Base-by-base conservation (phyloP, 805 yeast species). In the Candida germanica region DNA sequence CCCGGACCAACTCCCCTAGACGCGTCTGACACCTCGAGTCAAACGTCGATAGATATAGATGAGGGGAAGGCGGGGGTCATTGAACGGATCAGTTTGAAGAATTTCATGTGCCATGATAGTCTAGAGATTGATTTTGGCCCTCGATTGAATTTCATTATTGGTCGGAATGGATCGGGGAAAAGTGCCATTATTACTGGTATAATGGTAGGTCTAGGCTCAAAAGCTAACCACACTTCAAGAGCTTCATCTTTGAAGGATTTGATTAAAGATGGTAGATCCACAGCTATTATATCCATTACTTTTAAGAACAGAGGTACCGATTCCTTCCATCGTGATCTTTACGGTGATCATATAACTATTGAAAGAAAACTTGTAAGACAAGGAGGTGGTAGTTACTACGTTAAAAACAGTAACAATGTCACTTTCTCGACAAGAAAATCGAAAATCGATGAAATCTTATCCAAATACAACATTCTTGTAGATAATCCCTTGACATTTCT, bases 401-500 rank as follows among this genome's bases (percentile, higher is more conserved):
- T 93, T 32, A 75, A 70, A 49, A 65, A 78, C 26, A 75, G 62
- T 28, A 51, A 46, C 3, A 81, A 82, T 1, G 71, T 64, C 34
- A 23, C 33, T 3, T 59, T 85, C 0, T 76, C 88, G 1, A 68
- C 64, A 11, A 83, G 80, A 49, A 82, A 79, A 40, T 66, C 70
- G 20, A 83, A 80, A 10, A 59, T 93, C 20, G 87, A 79, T 45
- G 74, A 73, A 4, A 80, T 93, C 3, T 60, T 88, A 31, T 79
- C 76, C 45, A 75, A 72, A 44, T 87, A 82, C 53, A 79, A 83
- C 29, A 80, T 91, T 28, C 80, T 86, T 5, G 82, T 93, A 17
- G 89, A 80, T 49, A 93, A 93, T 49, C 96, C 97, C 5, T 77
- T 93, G 75, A 85, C 95, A 2, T 85, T 93, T 51, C 67, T 93